Conservation (phyloP, 306 rosid genomes). For the Citrullus mucosospermus region DNA sequence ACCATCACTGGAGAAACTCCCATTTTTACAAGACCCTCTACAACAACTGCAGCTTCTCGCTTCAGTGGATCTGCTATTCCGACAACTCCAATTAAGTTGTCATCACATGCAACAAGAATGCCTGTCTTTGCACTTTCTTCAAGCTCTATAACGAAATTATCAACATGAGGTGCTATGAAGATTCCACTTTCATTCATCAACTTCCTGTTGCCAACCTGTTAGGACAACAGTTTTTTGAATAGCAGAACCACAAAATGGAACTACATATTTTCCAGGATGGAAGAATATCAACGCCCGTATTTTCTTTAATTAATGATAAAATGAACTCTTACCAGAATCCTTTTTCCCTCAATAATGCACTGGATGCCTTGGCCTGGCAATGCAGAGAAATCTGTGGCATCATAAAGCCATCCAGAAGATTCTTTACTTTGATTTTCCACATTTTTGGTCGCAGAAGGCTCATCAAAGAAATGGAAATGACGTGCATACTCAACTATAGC, state of each 20-base stretch:
- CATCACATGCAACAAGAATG: conserved; percentile 60
- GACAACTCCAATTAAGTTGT: conserved; percentile 52
- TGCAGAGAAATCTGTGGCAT: conserved; percentile 65
- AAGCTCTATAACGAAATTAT: conserved; percentile 58
- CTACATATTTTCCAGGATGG: not conserved
- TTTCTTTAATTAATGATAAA: not conserved
- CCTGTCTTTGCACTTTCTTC: conserved; percentile 92
- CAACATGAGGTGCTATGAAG: conserved; percentile 52
- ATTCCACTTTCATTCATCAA: conserved; percentile 71
- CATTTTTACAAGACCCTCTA: conserved; percentile 85
- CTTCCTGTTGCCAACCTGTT: conserved; percentile 88
- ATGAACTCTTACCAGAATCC: conserved; percentile 38
- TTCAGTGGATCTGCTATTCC: conserved; percentile 94
- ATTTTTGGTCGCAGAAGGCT: conserved; percentile 36
- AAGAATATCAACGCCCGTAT: not conserved
- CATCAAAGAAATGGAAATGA: conserved; percentile 85
- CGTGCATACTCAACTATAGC: conserved; percentile 84
- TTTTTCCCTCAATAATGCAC: conserved; percentile 55
- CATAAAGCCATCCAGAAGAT: conserved; percentile 66
- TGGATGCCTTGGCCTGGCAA: conserved; percentile 82
- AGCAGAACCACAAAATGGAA: conserved; percentile 15
- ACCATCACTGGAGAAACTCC: conserved; percentile 85
- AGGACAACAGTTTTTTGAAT: conserved; percentile 11
- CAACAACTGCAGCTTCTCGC: conserved; percentile 88
- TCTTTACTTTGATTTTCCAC: conserved; percentile 25